Conservation (phyloP, 2,329 filamentous ascomycete genomes). For the Myriosclerotinia curreyana region DNA sequence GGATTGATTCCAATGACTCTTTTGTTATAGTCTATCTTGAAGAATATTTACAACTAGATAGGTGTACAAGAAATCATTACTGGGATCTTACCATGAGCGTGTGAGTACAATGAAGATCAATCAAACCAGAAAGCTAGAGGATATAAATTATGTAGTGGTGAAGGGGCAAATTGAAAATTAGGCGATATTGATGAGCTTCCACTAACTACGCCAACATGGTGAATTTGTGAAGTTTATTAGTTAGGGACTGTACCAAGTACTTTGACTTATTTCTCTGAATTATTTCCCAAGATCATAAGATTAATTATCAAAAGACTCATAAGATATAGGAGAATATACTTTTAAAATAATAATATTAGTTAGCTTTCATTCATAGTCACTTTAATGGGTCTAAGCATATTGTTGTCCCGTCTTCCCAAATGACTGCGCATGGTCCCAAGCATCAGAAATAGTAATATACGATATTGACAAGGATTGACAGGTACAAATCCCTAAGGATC, state of each 20-base stretch:
- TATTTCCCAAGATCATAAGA: background rate
- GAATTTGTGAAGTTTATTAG: background rate
- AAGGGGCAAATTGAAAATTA: background rate
- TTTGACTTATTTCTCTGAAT: background rate
- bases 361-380: background rate
- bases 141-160: background rate
- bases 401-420: slow-evolving; percentile 3
- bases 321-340: background rate
- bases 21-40: background rate
- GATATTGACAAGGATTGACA: background rate
- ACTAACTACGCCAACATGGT: background rate
- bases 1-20: background rate
- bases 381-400: background rate
- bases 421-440: slow-evolving; percentile 6
- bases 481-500: background rate
- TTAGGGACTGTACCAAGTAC: background rate
- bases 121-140: background rate
- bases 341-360: no score
- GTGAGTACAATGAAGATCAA: background rate
- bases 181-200: slow-evolving; percentile 5
- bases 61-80: background rate
- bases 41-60: background rate
- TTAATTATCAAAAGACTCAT: background rate
- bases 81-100: background rate
- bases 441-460: background rate